A percentile compares a stretch with the other conserved stretches of the same genome.
Evolutionary conservation across 129 eudicot genomes (phyloP).

Genomic region (Scalesia atractyloides): DNA sequence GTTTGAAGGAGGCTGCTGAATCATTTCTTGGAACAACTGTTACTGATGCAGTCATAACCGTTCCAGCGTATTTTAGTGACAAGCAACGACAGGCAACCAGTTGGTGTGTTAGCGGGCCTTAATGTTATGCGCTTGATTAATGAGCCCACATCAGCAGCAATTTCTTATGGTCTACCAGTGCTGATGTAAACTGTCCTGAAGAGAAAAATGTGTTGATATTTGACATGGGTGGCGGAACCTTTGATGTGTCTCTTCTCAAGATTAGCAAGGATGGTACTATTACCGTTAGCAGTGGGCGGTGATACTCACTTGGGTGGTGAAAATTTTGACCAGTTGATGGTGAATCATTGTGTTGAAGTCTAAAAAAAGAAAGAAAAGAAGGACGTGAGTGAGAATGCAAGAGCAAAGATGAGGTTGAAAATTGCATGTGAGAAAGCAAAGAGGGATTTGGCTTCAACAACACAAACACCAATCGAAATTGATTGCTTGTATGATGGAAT

Average conservation of each 20-base stretch:
- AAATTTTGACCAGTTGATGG: constrained; percentile 9
- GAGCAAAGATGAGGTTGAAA: constrained; percentile 10
- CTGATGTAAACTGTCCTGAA: constrained; percentile 4
- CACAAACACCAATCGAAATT: neutral
- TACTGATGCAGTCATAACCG: constrained; percentile 15
- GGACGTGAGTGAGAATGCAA: neutral
- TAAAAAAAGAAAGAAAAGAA: constrained; percentile 9
- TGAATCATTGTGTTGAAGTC: constrained; percentile 9
- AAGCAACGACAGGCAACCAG: constrained; percentile 12
- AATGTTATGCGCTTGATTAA: constrained; percentile 10
- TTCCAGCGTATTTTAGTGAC: constrained; percentile 8
- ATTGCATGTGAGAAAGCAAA: constrained; percentile 4
- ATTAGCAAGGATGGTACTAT: neutral
- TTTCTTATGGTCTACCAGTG: neutral
- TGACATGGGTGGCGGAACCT: constrained; percentile 9
- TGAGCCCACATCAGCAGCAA: constrained; percentile 9
- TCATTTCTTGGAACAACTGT: neutral
- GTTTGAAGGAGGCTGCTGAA: constrained; percentile 3
- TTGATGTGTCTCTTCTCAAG: constrained; percentile 16
- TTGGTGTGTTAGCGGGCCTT: constrained; percentile 3
- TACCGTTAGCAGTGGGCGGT: constrained; percentile 13
- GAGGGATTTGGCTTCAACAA: constrained; percentile 10
- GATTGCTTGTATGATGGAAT: constrained; percentile 3
- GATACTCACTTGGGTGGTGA: constrained; percentile 7
- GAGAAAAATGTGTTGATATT: neutral